These are phyloP conservation scores for Marasmius sp. DNA, from an alignment of 1,284 basidiomycete genomes.

Conservation along the genomic window DNA sequence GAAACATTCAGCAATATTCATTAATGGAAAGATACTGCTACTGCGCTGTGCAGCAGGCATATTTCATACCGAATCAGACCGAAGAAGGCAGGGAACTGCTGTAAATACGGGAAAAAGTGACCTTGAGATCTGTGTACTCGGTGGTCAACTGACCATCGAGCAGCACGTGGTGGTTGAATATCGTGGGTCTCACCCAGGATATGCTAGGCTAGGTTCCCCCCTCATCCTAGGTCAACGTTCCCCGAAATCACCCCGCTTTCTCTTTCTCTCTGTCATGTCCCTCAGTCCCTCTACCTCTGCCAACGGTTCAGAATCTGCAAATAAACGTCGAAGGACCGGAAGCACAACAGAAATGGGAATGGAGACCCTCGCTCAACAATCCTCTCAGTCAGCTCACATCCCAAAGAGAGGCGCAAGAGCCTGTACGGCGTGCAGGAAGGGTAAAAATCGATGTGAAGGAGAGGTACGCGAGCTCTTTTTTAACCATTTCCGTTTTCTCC, in stretches of 20 bases:
- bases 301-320: conserved; percentile 39
- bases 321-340: conserved; percentile 38
- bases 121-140: background rate
- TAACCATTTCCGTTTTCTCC: conserved; percentile 28
- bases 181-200: background rate
- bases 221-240: background rate
- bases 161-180: conserved; percentile 4
- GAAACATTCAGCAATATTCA: too few relatives aligned
- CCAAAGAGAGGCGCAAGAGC: conserved; percentile 80
- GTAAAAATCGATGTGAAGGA: conserved; percentile 92
- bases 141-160: conserved; percentile 30
- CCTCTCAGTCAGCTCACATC: conserved; percentile 48
- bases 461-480: conserved; percentile 49
- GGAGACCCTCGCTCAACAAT: conserved; percentile 19
- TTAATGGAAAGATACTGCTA: too few relatives aligned
- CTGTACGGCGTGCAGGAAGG: conserved; percentile 82
- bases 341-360: conserved; percentile 22
- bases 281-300: conserved; percentile 42
- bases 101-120: background rate
- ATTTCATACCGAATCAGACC: background rate
- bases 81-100: background rate
- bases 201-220: background rate
- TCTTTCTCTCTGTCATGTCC: conserved; percentile 31
- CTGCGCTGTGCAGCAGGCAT: too few relatives aligned
- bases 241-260: background rate